Base-by-base conservation (phyloP, 768 basidiomycete genomes). In the Coprinopsis sp. region DNA sequence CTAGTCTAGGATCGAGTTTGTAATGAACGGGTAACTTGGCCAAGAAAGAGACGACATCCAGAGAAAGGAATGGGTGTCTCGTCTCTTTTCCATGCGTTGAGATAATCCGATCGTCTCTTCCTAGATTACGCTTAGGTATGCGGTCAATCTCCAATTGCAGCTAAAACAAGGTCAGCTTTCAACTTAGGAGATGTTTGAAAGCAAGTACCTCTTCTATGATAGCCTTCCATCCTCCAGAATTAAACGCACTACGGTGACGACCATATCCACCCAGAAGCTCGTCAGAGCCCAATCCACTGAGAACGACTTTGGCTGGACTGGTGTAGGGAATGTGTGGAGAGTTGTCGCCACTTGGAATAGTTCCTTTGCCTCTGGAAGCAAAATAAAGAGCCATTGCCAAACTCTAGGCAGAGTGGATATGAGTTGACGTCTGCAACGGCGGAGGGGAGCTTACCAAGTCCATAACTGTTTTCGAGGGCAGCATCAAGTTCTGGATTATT, bases 251-350 rank as follows among this genome's bases (percentile, higher is more conserved):
- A 6, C 91, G 78, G 67, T 97, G 93, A 47, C 96, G 74, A 2
- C 88, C 78, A 62, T 99, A 99, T 1, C 96, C 96, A 2, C 93
- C 96, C 4, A 99, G 72, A 31, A 97, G 73, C 61, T 99, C 96
- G 59, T 99, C 96, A 1, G 96, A 90, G 0, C 96, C 96, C 6
- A 99, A 70, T 1, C 96, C 96, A 52, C 82, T 94, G 21, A 99
- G 67, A 7, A 97, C 68, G 0, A 98, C 92, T 34, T 80, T 77
- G 0, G 96, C 91, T 6, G 72, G 63, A 51, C 87, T 93, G 0
- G 66, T 73, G 64, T 96, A 95, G 6, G 71, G 66, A 16, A 56
- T 56, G 2, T 74, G 63, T 3, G 69, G 59, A 1, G 65, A 62
- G n/a, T 61, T 65, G 1, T 59, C 51, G 11, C 58, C 40, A 10